Evolutionary conservation across 176 grass and related monocot genomes (phyloP), one percentile per base, ranked within the genome.

Genomic region (Otatea glauca): DNA sequence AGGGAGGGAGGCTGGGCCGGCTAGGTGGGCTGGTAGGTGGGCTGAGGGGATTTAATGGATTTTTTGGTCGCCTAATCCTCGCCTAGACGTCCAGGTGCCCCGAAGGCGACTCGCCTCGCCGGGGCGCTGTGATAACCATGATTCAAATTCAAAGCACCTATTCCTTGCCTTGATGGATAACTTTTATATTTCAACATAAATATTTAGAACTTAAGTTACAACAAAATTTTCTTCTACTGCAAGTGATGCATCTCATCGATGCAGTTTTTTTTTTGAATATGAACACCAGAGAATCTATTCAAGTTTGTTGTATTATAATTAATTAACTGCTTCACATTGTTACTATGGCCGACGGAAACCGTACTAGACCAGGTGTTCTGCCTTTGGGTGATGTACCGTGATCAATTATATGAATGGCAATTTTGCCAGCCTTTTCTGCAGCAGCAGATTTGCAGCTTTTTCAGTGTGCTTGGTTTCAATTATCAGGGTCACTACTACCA

Each of bases 341-440:
- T 78, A 74, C 65, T 87, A 20, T 55, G 72, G 69, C 35, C 3
- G 24, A 87, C 5, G 32, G 49, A 43, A 56, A 16, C 16, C 11
- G 25, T 74, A 84, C 68, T 68, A 79, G 38, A 76, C 72, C 85
- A 85, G 85, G 77, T 90, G 42, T 90, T 84, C 18, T 81, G 39
- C 62, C 66, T 76, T 47, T 81, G 41, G 73, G 72, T 87, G 73
- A 17, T 84, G 81, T 84, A 85, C 88, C 81, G 76, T 90, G 59
- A 87, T 85, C 91, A 92, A 92, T 90, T 87, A 90, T 88, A 90
- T 90, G 91, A 80, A 87, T 76, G 43, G 66, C 51, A 70, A 90
- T 81, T 74, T 87, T 77, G 70, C 88, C 88, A 87, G 81, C 67
- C 88, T 92, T 92, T 87, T 89, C 43, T 64, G 50, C 51, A 69